These are phyloP conservation scores for Lactifluus hygrophoroides DNA, from an alignment of 768 basidiomycete genomes.

Conservation along the genomic window DNA sequence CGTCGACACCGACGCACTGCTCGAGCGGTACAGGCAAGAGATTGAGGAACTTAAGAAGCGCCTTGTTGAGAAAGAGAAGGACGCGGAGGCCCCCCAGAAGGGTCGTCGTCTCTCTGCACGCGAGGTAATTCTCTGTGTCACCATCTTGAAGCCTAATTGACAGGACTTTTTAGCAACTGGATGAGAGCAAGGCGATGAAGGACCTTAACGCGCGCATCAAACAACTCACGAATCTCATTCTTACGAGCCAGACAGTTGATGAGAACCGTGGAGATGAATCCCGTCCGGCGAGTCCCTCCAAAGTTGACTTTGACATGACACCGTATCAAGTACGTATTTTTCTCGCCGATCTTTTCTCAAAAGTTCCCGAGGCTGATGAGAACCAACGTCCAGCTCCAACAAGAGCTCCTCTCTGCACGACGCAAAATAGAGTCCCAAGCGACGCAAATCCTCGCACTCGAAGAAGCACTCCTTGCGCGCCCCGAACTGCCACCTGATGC, in stretches of 20 bases:
- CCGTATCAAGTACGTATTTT: constrained; percentile 61
- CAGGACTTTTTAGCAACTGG: constrained; percentile 52
- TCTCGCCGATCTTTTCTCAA: background rate
- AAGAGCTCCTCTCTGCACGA: constrained; percentile 74
- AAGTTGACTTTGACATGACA: constrained; percentile 85
- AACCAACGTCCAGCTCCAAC: constrained; percentile 53
- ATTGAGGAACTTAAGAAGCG: constrained; percentile 82
- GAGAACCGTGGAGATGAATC: constrained; percentile 61
- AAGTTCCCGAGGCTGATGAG: background rate
- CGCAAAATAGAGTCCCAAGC: constrained; percentile 74
- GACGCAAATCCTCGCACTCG: constrained; percentile 75
- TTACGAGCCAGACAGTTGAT: constrained; percentile 79
- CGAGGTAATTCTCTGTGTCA: constrained; percentile 28
- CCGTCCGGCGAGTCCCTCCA: constrained; percentile 72
- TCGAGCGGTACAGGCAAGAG: constrained; percentile 90
- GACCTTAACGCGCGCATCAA: constrained; percentile 74
- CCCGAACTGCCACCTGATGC: constrained; percentile 59
- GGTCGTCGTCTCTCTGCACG: constrained; percentile 38
- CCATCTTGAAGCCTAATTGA: background rate
- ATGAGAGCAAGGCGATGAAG: constrained; percentile 77
- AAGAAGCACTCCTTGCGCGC: constrained; percentile 64
- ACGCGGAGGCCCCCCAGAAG: constrained; percentile 41
- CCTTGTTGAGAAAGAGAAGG: constrained; percentile 54
- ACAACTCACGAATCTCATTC: constrained; percentile 74
- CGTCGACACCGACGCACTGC: constrained; percentile 85